Conservation (phyloP, 768 basidiomycete species). For the Psilocybe sp. region DNA sequence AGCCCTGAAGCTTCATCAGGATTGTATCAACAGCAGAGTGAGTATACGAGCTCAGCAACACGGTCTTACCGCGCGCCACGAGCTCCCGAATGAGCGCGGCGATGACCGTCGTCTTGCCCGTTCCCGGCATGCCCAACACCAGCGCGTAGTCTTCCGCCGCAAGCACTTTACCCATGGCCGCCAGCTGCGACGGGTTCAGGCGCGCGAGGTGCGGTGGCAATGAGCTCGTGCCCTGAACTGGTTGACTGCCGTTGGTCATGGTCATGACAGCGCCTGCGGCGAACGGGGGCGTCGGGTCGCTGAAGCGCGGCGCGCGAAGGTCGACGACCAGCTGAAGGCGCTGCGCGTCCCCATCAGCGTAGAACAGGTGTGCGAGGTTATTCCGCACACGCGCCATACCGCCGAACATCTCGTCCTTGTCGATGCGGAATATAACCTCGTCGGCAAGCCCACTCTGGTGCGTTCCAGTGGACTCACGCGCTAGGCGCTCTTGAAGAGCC, state of each 20-base stretch:
- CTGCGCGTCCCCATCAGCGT: conserved; percentile 66
- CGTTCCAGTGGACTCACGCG: neutral
- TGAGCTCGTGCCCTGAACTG: neutral
- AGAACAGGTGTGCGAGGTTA: conserved; percentile 89
- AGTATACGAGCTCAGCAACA: conserved; percentile 89
- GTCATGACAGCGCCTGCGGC: neutral
- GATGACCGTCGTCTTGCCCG: conserved; percentile 95
- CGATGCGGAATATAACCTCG: conserved; percentile 72
- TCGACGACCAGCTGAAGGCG: conserved; percentile 81
- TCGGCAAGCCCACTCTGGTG: conserved; percentile 8
- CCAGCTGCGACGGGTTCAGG: conserved; percentile 71
- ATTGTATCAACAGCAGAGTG: conserved; percentile 99
- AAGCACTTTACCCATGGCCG: conserved; percentile 72
- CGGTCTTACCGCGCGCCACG: conserved; percentile 79
- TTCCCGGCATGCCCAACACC: conserved; percentile 97
- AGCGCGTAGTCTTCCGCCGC: conserved; percentile 86
- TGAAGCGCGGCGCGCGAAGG: conserved; percentile 66
- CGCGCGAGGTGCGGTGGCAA: conserved; percentile 22
- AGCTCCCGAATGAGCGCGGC: conserved; percentile 82
- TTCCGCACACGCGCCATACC: conserved; percentile 88
- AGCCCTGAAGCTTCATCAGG: conserved; percentile 63
- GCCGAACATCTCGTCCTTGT: conserved; percentile 87
- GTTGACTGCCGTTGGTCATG: too few species aligned
- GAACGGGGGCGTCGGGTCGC: conserved; percentile 18
- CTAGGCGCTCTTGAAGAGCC: conserved; percentile 8